Percentiles rank a stretch among this genome's conserved stretches.
phyloP scores from a whole-genome alignment of 768 basidiomycete genomes.

The Mycena galopus region DNA sequence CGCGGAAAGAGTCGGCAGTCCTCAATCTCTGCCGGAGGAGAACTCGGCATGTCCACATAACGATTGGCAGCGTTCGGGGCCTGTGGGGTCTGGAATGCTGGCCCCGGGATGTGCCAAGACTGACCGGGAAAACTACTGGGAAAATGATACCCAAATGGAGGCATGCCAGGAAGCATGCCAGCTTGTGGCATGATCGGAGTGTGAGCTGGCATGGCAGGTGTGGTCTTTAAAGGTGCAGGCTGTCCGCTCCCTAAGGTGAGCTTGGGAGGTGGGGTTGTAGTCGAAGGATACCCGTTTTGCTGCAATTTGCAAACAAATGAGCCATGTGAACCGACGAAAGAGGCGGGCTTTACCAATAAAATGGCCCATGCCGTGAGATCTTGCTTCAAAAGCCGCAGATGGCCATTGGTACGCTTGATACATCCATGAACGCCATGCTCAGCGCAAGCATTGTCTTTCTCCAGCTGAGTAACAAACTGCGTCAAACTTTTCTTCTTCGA shows the following conservation, averaged over 20 bases:
- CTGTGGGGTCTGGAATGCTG: constrained; percentile 2
- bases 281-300: constrained; percentile 1
- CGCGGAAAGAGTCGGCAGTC: constrained; percentile 9
- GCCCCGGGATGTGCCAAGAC: background rate
- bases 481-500: background rate
- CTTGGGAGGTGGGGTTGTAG: constrained; percentile 1
- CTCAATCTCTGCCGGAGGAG: background rate
- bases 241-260: background rate
- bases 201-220: background rate
- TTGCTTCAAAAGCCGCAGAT: constrained; percentile 1
- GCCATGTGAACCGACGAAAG: background rate
- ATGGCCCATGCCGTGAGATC: constrained; percentile 8
- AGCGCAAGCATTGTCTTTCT: background rate
- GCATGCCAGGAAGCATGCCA: background rate
- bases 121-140: background rate
- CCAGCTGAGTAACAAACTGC: background rate
- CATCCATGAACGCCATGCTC: constrained; percentile 1
- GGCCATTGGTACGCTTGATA: constrained; percentile 6
- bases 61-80: background rate
- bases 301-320: background rate
- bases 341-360: background rate
- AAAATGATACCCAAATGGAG: background rate
- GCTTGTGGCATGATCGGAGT: background rate
- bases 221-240: background rate
- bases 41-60: background rate